Base-by-base conservation (phyloP, 2,329 filamentous ascomycete species). In the Fusarium vanettenii region DNA sequence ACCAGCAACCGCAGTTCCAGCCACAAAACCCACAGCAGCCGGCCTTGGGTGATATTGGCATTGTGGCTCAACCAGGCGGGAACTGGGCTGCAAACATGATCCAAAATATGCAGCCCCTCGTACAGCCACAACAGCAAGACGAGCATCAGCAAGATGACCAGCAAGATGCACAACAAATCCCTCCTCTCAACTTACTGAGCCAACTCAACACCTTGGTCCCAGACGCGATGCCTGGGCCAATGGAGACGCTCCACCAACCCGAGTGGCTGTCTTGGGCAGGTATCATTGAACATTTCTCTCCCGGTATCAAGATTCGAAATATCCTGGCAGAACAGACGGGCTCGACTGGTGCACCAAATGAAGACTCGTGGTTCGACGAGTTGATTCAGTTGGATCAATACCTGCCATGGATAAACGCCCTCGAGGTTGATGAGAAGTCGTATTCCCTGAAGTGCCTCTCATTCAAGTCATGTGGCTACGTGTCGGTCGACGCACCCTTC, bases 391-490 rank as follows among this genome's bases (percentile, higher is more conserved):
- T 78, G 57, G 66, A 48, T 3, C 66, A 69, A 13, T 62, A 79
- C 76, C 67, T 83, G 13, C 80, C 80, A 11, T 45, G 66, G 18
- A 64, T 75, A 11, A 60, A 65, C 27, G 31, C 52, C n/a, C 76
- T 82, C 18, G n/a, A 64, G 7, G 48, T 31, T 6, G 81, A 84
- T 33, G 77, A 81, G 71, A 67, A 60, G n/a, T 68, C 64, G 5
- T 82, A 81, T 39, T 76, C 74, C 18, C 76, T 87, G 25, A 79
- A 80, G 29, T 80, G 76, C 16, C 80, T 92, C 33, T 84, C 85
- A 1, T 87, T 92, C 80, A 87, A 86, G 35, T 92, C 90, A 0
- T 92, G 91, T 77, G 91, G 91, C 60, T 92, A 92, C 75, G 88
- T 87, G 37, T 80, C 82, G 7, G 78, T 92, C 2, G 81, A 84